These are phyloP conservation scores for Cryptococcus sp. DNA, from an alignment of 1,284 basidiomycete genomes.

Conservation along the genomic window DNA sequence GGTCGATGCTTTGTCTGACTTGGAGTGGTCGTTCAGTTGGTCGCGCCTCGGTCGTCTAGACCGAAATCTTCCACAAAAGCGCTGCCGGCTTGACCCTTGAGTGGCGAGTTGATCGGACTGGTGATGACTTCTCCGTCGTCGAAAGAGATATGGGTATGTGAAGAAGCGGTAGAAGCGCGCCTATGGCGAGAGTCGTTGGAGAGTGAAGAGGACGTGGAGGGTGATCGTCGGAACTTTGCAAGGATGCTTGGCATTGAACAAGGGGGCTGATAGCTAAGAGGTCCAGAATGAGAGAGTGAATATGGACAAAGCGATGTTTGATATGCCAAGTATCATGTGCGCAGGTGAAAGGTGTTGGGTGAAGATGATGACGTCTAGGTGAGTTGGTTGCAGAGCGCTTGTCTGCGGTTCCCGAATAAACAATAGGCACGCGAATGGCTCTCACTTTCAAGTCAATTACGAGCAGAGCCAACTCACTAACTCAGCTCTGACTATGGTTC, in stretches of 20 bases:
- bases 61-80: constrained; percentile 33
- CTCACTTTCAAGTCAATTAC: too few relatives aligned
- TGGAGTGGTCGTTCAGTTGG: constrained; percentile 5
- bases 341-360: too few relatives aligned
- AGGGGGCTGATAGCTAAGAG: not conserved
- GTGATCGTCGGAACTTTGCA: constrained; percentile 33
- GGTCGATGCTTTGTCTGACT: constrained; percentile 8
- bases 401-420: too few relatives aligned
- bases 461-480: too few relatives aligned
- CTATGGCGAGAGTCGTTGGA: constrained; percentile 12
- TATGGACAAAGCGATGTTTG: too few relatives aligned
- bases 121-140: constrained; percentile 1
- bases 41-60: not conserved
- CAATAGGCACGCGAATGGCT: too few relatives aligned
- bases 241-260: constrained; percentile 32
- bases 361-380: too few relatives aligned
- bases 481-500: too few relatives aligned
- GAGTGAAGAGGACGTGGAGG: constrained; percentile 29
- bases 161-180: constrained; percentile 14
- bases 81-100: constrained; percentile 15
- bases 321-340: too few relatives aligned
- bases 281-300: too few relatives aligned
- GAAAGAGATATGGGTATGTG: constrained; percentile 2
- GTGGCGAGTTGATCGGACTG: not conserved
- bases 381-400: too few relatives aligned